Percentiles rank a stretch among this genome's conserved stretches.
Evolutionary conservation across 495 filamentous ascomycete genomes (phyloP).

Genomic region (Astrothelium macrocarpum): DNA sequence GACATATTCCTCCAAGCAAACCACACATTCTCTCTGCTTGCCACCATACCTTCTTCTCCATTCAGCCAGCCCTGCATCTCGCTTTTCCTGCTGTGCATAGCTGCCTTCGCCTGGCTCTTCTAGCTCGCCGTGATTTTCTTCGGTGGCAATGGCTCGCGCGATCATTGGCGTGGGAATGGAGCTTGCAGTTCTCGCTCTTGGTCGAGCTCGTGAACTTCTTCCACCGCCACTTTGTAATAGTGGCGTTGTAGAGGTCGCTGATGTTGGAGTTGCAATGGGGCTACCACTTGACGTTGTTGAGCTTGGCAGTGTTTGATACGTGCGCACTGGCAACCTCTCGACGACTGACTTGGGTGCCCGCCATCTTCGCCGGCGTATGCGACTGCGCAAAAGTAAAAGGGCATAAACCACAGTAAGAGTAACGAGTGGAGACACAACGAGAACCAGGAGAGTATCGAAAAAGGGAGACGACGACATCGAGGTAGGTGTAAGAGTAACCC

Average conservation of each 20-base stretch:
- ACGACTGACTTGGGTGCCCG: conserved; percentile 93
- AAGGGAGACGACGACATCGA: conserved; percentile 88
- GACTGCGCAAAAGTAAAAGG: conserved; percentile 75
- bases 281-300: conserved; percentile 48
- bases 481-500: conserved; percentile 89
- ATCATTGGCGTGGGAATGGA: conserved; percentile 26
- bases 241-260: conserved; percentile 65
- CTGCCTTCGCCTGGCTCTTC: conserved; percentile 22
- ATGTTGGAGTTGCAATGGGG: conserved; percentile 44
- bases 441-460: conserved; percentile 87
- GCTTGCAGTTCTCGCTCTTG: conserved; percentile 57
- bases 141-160: conserved; percentile 8
- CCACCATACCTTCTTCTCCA: conserved; percentile 79
- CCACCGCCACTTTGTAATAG: conserved; percentile 43
- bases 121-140: conserved; percentile 20
- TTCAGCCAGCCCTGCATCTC: conserved; percentile 37
- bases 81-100: conserved; percentile 39
- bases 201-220: conserved; percentile 34
- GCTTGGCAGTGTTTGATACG: conserved; percentile 73
- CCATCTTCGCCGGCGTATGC: conserved; percentile 84
- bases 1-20: conserved; percentile 93
- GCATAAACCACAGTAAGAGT: conserved; percentile 91
- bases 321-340: conserved; percentile 86
- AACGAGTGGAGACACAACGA: conserved; percentile 85
- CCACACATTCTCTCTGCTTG: conserved; percentile 88